A percentile compares a stretch with the other conserved stretches of the same genome.
Evolutionary conservation across 2,329 filamentous ascomycete genomes (phyloP).

Genomic region (Pestalotiopsis sp.): DNA sequence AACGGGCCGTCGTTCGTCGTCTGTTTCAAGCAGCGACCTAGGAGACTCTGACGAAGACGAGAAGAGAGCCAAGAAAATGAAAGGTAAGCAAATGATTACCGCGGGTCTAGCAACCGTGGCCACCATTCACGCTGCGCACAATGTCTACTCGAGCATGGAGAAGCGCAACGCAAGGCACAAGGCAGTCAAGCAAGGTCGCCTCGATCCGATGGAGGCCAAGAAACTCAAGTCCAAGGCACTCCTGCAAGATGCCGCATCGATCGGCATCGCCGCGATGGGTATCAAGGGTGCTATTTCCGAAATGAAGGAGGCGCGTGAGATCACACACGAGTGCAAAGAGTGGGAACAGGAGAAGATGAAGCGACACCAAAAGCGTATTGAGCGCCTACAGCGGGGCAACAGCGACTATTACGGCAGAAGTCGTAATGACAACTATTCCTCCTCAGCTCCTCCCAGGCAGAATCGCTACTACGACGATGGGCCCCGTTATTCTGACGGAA

Average conservation of each 20-base stretch:
- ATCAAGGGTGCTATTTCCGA: slow-evolving; percentile 60
- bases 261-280: slow-evolving; percentile 60
- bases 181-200: slow-evolving; percentile 56
- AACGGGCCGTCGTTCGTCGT: slow-evolving; percentile 45
- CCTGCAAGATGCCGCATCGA: slow-evolving; percentile 60
- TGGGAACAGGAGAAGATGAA: slow-evolving; percentile 52
- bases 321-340: slow-evolving; percentile 49
- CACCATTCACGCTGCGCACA: slow-evolving; percentile 63
- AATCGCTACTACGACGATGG: slow-evolving; percentile 45
- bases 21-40: slow-evolving; percentile 56
- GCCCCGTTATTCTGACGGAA: slow-evolving; percentile 50
- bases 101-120: slow-evolving; percentile 60
- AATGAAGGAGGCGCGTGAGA: slow-evolving; percentile 57
- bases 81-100: slow-evolving; percentile 64
- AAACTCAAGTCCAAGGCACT: slow-evolving; percentile 61
- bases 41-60: slow-evolving; percentile 62
- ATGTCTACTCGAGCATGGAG: slow-evolving; percentile 61
- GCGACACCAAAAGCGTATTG: slow-evolving; percentile 51
- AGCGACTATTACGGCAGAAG: slow-evolving; percentile 36
- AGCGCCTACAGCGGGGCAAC: slow-evolving; percentile 36
- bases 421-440: slow-evolving; percentile 48
- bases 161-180: slow-evolving; percentile 55
- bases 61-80: slow-evolving; percentile 58
- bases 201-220: slow-evolving; percentile 54
- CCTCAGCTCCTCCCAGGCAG: slow-evolving; percentile 41